Base-by-base conservation (phyloP, 1,284 basidiomycete genomes). In the Apiotrichum laibachii region DNA sequence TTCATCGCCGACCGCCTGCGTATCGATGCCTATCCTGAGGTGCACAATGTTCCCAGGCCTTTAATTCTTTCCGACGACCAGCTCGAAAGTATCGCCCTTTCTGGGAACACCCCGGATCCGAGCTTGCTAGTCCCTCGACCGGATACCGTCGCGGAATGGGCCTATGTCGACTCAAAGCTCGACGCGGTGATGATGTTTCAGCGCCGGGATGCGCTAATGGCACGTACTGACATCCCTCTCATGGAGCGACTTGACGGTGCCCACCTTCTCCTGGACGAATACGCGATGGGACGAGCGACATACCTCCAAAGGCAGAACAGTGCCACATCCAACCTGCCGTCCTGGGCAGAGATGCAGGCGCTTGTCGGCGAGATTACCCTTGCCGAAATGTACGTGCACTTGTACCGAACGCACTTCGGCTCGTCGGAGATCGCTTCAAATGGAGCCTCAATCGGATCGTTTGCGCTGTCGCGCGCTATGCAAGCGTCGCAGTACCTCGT, bases 91-190 rank as follows among this genome's bases (percentile, higher is more conserved):
- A 37, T 13, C 11, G 37, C 11, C 37, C 11, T 16, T 4, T 5
- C 26, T 4, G 26, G 26, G 4, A 31, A 31, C 26, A 31, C 26
- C 26, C 26, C 26, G 4, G 26, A 31, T 31, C 26, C 4, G 26
- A 31, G 4, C 26, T 31, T 31, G 26, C 26, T 31, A 31, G 26
- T 37, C 4, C 37, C 11, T 37, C 37, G 3, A 10, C 12, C 37
- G 15, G 37, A 37, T 16, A 11, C 10, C 12, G 34, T 19, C 15
- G 33, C 43, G 7, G 54, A 55, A n/a, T 55, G 54, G 54, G 47
- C 31, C n/a, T 48, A 55, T 47, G 18, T 55, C 31, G 54, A 55
- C 33, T 26, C 46, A 31, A 55, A 55, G 26, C 21, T 47, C n/a
- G 31, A 43, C 13, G 34, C 43, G 47, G 35, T 44, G 26, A 13